These are phyloP conservation scores for Blastobotrys terrestris DNA, from an alignment of 805 yeast genomes.

Conservation along the genomic window DNA sequence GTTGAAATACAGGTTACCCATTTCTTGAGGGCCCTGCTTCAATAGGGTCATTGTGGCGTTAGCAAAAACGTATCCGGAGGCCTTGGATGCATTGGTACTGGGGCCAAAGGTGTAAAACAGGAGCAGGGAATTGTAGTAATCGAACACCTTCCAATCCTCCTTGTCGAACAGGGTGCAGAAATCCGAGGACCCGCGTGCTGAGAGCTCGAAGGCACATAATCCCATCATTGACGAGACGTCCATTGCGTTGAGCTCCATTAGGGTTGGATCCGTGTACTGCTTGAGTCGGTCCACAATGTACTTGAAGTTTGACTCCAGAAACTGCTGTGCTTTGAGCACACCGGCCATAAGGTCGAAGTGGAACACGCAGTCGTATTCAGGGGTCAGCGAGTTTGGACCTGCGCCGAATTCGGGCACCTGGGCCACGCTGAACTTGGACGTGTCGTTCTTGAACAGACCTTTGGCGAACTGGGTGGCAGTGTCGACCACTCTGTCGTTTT, in stretches of 20 bases:
- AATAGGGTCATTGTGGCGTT: conserved; percentile 43
- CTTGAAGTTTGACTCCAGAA: conserved; percentile 16
- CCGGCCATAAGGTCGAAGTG: conserved; percentile 1
- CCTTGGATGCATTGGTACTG: conserved; percentile 36
- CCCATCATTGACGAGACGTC: conserved; percentile 40
- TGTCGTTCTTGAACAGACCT: conserved; percentile 24
- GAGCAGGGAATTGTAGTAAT: conserved; percentile 38
- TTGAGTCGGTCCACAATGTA: conserved; percentile 22
- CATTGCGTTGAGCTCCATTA: conserved; percentile 29
- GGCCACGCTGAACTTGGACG: conserved; percentile 21
- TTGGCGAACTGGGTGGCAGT: conserved; percentile 27
- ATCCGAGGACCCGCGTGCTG: conserved; percentile 36
- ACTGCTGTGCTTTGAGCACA: conserved; percentile 7
- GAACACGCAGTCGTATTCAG: conserved; percentile 9
- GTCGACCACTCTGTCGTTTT: conserved; percentile 13
- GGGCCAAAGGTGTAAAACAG: conserved; percentile 46
- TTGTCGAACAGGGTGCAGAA: conserved; percentile 37
- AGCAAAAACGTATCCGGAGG: conserved; percentile 41
- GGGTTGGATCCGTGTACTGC: conserved; percentile 20
- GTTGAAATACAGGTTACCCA: neutral
- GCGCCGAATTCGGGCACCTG: conserved; percentile 19
- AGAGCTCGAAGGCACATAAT: conserved; percentile 47
- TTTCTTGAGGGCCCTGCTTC: conserved; percentile 31
- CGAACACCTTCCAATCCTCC: conserved; percentile 41
- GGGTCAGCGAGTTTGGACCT: conserved; percentile 24